Evolutionary conservation across 805 yeast genomes (phyloP), one percentile per base, ranked within the genome.

Genomic region (Blastobotrys parvus): DNA sequence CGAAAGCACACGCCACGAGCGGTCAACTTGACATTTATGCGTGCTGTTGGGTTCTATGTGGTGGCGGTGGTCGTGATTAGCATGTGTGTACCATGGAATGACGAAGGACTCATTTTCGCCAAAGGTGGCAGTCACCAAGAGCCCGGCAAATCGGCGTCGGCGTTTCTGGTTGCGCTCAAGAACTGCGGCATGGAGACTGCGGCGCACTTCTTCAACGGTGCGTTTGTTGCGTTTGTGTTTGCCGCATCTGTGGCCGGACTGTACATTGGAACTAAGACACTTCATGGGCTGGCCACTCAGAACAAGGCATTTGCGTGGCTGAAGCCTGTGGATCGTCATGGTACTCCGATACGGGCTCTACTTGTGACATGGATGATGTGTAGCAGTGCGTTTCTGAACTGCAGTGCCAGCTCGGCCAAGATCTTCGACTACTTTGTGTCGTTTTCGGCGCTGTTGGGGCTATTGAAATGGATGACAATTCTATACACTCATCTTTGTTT

Each of bases 81-180:
- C 23, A 78, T 82, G 49, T 72, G 86, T 3, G 75, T 86, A 48
- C 78, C 88, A 1, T 75, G 75, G 51, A 75, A 82, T 53, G 89
- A 85, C 56, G 11, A 27, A 16, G 35, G 20, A 8, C 20, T 32
- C 18, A 3, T 64, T 73, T 0, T 68, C 66, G 4, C 84, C 89
- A 6, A 69, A 10, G 33, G 40, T 37, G 15, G 13, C 3, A n/a
- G n/a, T n/a, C 39, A 21, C 6, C 17, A n/a, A 3, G 11, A 13
- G 5, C 17, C 25, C n/a, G 15, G 20, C 3, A n/a, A 30, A 31
- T 33, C 42, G 4, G 36, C 31, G 4, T 78, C 88, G 16, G 92
- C 95, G 0, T 85, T 81, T 55, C 90, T 85, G 39, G 76, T 86
- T 52, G 90, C 90, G 1, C 85, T 87, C 88, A 63, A 66, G 42